These are phyloP conservation scores for Bipolaris oryzae DNA, from an alignment of 2,329 filamentous ascomycete species.

Conservation along the genomic window DNA sequence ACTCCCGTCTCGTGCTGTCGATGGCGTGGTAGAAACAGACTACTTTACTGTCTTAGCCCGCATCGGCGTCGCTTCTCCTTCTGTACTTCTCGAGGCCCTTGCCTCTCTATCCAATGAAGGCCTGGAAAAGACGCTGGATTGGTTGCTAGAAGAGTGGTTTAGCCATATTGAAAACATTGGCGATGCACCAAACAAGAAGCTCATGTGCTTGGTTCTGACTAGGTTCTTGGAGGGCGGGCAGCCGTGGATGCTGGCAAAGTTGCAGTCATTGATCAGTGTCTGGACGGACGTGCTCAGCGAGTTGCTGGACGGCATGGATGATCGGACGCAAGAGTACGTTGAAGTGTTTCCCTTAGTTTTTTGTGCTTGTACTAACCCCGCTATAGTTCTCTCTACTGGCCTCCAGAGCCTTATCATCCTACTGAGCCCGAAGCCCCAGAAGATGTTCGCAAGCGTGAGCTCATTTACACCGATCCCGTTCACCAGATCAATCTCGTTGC, in stretches of 20 bases:
- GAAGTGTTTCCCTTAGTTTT: neutral
- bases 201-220: slow-evolving; percentile 75
- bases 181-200: slow-evolving; percentile 69
- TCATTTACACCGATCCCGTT: slow-evolving; percentile 67
- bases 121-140: slow-evolving; percentile 48
- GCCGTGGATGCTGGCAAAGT: slow-evolving; percentile 61
- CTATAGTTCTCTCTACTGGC: slow-evolving; percentile 52
- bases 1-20: slow-evolving; percentile 70
- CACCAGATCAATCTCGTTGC: slow-evolving; percentile 68
- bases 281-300: slow-evolving; percentile 75
- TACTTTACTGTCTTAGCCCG: slow-evolving; percentile 85
- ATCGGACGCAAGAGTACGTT: slow-evolving; percentile 49
- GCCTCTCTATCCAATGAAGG: slow-evolving; percentile 42
- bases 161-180: slow-evolving; percentile 71
- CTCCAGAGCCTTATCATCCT: slow-evolving; percentile 37
- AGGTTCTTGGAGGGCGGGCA: slow-evolving; percentile 70
- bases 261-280: slow-evolving; percentile 76
- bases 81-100: slow-evolving; percentile 65
- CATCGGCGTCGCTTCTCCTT: slow-evolving; percentile 74
- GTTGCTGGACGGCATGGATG: slow-evolving; percentile 65
- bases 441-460: slow-evolving; percentile 54
- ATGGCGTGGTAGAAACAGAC: slow-evolving; percentile 78
- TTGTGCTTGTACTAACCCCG: neutral
- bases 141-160: slow-evolving; percentile 68
- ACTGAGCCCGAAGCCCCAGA: slow-evolving; percentile 52